A percentile compares a stretch with the other conserved stretches of the same genome.
phyloP scores from a whole-genome alignment of 2,329 filamentous ascomycete species.

The Diaporthe aspalathi region DNA sequence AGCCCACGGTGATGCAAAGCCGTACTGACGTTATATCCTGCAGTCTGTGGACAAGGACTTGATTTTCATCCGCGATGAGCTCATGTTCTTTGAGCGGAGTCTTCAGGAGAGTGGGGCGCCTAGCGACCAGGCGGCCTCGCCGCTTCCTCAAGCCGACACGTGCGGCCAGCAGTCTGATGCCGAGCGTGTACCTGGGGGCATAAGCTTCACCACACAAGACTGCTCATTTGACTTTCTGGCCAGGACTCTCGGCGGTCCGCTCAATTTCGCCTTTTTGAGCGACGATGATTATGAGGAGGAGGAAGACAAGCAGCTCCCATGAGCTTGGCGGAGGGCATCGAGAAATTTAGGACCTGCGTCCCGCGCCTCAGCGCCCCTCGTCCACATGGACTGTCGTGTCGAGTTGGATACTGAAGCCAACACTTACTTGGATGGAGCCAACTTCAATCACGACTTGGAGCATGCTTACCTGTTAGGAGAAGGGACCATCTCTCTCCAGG shows the following conservation, averaged over 20 bases:
- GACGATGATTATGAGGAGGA: background rate
- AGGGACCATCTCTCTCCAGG: too few relatives aligned
- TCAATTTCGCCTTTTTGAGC: background rate
- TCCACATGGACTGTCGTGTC: background rate
- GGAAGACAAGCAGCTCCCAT: background rate
- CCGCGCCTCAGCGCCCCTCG: too few relatives aligned
- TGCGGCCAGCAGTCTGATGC: background rate
- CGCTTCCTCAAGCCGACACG: background rate
- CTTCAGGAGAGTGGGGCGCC: background rate
- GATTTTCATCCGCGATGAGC: background rate
- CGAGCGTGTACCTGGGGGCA: background rate
- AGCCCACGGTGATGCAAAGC: too few relatives aligned
- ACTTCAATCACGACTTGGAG: background rate
- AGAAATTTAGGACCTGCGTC: background rate
- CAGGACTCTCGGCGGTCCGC: background rate
- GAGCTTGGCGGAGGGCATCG: background rate
- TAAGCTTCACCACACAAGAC: background rate
- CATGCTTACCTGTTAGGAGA: background rate
- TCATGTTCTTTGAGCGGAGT: background rate
- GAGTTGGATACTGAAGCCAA: background rate
- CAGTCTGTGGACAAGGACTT: slow-evolving; percentile 8
- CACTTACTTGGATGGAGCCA: background rate
- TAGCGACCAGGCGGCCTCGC: background rate
- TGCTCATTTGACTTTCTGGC: background rate
- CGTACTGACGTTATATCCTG: background rate